phyloP scores from a whole-genome alignment of 2,329 filamentous ascomycete genomes.

The Aschersonia sp. region DNA sequence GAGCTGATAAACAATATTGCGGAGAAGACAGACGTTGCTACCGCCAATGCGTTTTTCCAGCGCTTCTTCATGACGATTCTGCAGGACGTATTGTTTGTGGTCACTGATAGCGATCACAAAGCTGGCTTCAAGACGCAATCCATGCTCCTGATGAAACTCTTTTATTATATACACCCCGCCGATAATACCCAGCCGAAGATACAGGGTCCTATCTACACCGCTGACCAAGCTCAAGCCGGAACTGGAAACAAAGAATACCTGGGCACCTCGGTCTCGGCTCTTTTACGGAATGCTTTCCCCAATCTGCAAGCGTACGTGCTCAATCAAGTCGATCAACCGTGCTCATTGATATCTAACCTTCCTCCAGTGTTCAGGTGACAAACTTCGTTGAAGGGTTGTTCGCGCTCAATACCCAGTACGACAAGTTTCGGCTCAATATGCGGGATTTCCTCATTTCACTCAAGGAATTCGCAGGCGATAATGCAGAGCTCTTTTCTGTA shows the following conservation, averaged over 20 bases:
- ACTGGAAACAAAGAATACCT: constrained; percentile 88
- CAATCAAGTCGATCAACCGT: neutral
- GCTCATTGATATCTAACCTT: neutral
- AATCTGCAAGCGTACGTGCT: constrained; percentile 73
- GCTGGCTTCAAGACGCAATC: constrained; percentile 98
- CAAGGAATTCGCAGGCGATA: constrained; percentile 94
- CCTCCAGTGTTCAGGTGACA: constrained; percentile 62
- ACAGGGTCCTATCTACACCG: constrained; percentile 75
- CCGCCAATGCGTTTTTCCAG: constrained; percentile 92
- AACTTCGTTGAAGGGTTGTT: constrained; percentile 86
- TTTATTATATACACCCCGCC: constrained; percentile 77
- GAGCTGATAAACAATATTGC: constrained; percentile 97
- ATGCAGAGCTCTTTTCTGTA: constrained; percentile 82
- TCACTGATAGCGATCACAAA: constrained; percentile 97
- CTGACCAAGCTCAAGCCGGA: constrained; percentile 68
- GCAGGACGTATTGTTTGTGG: constrained; percentile 95
- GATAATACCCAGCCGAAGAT: constrained; percentile 66
- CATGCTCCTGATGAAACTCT: constrained; percentile 84
- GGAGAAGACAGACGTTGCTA: constrained; percentile 73
- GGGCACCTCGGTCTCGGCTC: constrained; percentile 68
- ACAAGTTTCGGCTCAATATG: constrained; percentile 89
- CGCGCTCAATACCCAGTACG: constrained; percentile 72
- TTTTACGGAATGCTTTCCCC: constrained; percentile 81
- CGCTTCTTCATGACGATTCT: constrained; percentile 93
- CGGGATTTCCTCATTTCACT: constrained; percentile 95